Percentiles rank a stretch among this genome's conserved stretches.
Evolutionary conservation across 768 basidiomycete species (phyloP).

Genomic region (Chiua virens): DNA sequence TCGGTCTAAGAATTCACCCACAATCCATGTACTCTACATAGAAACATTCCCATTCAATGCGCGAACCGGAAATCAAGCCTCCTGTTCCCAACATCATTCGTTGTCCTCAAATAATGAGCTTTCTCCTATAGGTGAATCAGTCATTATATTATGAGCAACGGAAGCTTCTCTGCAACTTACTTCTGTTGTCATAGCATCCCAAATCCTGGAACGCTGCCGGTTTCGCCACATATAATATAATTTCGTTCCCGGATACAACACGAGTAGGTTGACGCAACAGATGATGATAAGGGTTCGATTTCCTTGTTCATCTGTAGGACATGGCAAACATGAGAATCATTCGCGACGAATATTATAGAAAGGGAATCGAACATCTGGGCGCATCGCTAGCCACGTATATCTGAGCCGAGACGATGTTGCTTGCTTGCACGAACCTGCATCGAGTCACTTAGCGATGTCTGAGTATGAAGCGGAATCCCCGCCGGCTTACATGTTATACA

Average conservation of each 20-base stretch:
- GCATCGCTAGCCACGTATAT: slow-evolving; percentile 61
- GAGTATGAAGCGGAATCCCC: background rate
- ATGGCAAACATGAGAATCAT: background rate
- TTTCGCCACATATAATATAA: slow-evolving; percentile 62
- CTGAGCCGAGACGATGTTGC: slow-evolving; percentile 46
- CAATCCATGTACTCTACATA: too few relatives aligned
- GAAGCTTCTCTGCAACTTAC: slow-evolving; percentile 20
- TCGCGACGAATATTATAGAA: background rate
- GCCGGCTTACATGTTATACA: slow-evolving; percentile 51
- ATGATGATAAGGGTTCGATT: slow-evolving; percentile 57
- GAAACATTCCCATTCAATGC: slow-evolving; percentile 34
- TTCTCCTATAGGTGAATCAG: slow-evolving; percentile 43
- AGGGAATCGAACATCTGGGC: slow-evolving; percentile 44
- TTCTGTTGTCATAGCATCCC: slow-evolving; percentile 57
- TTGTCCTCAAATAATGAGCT: slow-evolving; percentile 42
- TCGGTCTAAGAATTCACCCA: too few relatives aligned
- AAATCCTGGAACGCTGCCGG: slow-evolving; percentile 48
- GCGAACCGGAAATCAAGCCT: slow-evolving; percentile 64
- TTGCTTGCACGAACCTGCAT: slow-evolving; percentile 43
- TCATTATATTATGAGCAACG: background rate
- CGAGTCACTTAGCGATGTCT: background rate
- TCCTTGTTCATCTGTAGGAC: slow-evolving; percentile 49
- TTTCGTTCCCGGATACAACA: slow-evolving; percentile 56
- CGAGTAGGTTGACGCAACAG: slow-evolving; percentile 46
- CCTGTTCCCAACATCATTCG: slow-evolving; percentile 55